Conservation (phyloP, 1,139 yeast genomes). For the Nadsonia starkeyi-henricii region DNA sequence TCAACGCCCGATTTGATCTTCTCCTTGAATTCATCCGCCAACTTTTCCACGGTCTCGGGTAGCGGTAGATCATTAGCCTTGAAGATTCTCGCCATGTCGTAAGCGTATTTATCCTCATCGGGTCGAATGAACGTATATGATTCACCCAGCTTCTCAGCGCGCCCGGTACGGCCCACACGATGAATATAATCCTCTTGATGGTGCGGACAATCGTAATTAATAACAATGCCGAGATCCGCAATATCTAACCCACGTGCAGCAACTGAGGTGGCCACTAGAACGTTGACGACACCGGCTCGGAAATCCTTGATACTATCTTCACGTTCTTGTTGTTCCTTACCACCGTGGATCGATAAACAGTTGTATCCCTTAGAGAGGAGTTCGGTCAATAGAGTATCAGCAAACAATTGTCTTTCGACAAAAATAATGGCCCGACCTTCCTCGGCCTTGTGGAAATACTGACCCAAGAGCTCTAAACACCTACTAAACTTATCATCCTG, state of each 20-base stretch:
- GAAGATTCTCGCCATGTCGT: constrained; percentile 60
- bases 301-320: constrained; percentile 63
- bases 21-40: constrained; percentile 43
- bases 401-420: constrained; percentile 74
- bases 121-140: constrained; percentile 63
- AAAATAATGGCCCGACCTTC: constrained; percentile 37
- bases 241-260: constrained; percentile 95
- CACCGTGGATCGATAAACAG: constrained; percentile 71
- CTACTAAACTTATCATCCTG: constrained; percentile 37
- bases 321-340: constrained; percentile 78
- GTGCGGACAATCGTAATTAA: constrained; percentile 80
- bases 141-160: constrained; percentile 71
- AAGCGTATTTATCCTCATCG: constrained; percentile 44
- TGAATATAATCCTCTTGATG: constrained; percentile 95
- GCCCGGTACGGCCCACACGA: constrained; percentile 90
- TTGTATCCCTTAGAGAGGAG: constrained; percentile 47
- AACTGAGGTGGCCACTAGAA: constrained; percentile 80
- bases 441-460: constrained; percentile 19
- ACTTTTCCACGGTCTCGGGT: constrained; percentile 35
- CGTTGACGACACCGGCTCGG: constrained; percentile 44
- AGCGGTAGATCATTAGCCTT: constrained; percentile 39
- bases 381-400: constrained; percentile 53
- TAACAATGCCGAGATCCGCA: constrained; percentile 61
- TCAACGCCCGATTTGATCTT: constrained; percentile 61
- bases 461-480: constrained; percentile 41